Conservation (phyloP, 1,284 basidiomycete genomes). For the Rhodotorula sp. region DNA sequence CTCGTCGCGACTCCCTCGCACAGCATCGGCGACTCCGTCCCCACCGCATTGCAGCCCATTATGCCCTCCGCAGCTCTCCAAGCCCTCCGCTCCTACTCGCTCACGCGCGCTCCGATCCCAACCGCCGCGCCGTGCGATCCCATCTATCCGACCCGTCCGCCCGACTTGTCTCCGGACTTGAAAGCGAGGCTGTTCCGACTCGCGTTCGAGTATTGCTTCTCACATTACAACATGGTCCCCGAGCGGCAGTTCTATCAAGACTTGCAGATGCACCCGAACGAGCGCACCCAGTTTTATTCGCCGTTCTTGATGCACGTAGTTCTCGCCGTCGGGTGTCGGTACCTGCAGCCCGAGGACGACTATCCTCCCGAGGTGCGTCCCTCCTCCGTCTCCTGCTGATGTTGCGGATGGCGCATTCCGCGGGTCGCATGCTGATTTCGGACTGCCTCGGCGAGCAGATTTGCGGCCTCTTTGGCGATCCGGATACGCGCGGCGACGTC, state of each 20-base stretch:
- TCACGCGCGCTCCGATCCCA: constrained; percentile 39
- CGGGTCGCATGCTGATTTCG: not conserved
- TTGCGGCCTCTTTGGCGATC: constrained; percentile 30
- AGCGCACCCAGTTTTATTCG: constrained; percentile 31
- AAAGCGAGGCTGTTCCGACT: constrained; percentile 27
- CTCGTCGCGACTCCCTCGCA: constrained; percentile 5
- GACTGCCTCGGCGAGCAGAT: constrained; percentile 6
- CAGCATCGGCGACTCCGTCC: not conserved
- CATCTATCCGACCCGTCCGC: constrained; percentile 26
- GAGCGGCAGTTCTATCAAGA: constrained; percentile 33
- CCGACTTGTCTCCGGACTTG: constrained; percentile 30
- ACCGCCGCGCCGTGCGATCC: constrained; percentile 31
- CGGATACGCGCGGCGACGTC: constrained; percentile 28
- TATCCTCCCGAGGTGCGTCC: constrained; percentile 18
- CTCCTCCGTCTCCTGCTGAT: no score
- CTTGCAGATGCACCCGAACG: constrained; percentile 30
- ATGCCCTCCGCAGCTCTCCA: constrained; percentile 15
- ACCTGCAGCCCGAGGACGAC: constrained; percentile 27
- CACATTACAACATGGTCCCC: constrained; percentile 36
- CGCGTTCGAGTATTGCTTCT: constrained; percentile 37
- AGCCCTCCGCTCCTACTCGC: constrained; percentile 34
- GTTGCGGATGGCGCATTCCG: not conserved
- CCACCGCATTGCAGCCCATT: constrained; percentile 5
- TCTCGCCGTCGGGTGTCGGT: constrained; percentile 35
- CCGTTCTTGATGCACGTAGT: constrained; percentile 37